Percentiles rank a stretch among this genome's conserved stretches.
These are phyloP conservation scores for Endothia cerciana DNA, from an alignment of 2,329 filamentous ascomycete genomes.

Conservation along the genomic window DNA sequence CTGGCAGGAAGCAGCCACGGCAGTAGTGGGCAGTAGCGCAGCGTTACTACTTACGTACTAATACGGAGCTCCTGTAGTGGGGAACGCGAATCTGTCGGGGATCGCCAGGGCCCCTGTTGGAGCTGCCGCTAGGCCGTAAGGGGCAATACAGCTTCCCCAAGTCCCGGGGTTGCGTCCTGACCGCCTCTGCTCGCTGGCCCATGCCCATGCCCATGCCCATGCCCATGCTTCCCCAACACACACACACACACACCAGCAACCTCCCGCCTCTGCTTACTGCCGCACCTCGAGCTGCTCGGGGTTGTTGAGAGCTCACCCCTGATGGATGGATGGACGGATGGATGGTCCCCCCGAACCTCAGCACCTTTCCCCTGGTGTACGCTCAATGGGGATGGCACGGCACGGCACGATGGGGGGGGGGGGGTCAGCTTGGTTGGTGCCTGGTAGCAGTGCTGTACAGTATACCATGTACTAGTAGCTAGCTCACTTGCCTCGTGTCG, in stretches of 20 bases:
- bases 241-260: slow-evolving; percentile 11
- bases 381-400: too few relatives aligned
- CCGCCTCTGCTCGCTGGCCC: slow-evolving; percentile 11
- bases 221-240: slow-evolving; percentile 9
- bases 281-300: too few relatives aligned
- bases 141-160: slow-evolving; percentile 20
- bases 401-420: too few relatives aligned
- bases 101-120: slow-evolving; percentile 9
- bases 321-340: too few relatives aligned
- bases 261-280: neutral
- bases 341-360: too few relatives aligned
- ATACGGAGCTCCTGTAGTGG: neutral
- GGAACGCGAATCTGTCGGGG: slow-evolving; percentile 9
- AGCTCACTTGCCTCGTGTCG: neutral
- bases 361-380: too few relatives aligned
- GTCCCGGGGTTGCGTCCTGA: slow-evolving; percentile 2
- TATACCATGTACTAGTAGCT: too few relatives aligned
- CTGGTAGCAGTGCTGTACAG: too few relatives aligned
- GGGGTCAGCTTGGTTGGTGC: too few relatives aligned
- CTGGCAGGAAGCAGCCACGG: slow-evolving; percentile 9
- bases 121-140: slow-evolving; percentile 21
- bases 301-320: slow-evolving; percentile 7
- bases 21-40: too few relatives aligned
- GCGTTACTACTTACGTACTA: too few relatives aligned
- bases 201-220: neutral